A percentile compares a stretch with the other conserved stretches of the same genome.
Conservation (phyloP, 352 stramenopile genomes). For the Pythium coloratum region DNA sequence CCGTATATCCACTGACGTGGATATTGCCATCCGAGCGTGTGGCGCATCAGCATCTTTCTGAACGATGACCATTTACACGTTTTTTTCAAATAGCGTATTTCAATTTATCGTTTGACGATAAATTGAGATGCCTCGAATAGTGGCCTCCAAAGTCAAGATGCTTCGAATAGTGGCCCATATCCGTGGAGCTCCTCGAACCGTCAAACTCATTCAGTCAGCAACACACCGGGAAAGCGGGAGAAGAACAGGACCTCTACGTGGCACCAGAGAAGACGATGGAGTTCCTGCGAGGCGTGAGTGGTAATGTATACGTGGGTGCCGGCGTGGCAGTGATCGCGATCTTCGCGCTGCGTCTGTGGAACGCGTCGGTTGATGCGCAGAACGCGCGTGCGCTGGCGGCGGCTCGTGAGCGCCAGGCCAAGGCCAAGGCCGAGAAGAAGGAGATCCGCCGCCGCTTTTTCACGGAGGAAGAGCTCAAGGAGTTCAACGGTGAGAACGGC, state of each 20-base stretch:
- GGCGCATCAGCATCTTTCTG: no score
- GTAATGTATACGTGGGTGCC: constrained; percentile 56
- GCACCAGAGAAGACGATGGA: constrained; percentile 28
- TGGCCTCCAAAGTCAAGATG: background rate
- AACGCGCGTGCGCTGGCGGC: constrained; percentile 64
- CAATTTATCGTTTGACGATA: background rate
- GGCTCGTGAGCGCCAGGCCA: constrained; percentile 62
- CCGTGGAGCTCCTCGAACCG: background rate
- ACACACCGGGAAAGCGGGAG: background rate
- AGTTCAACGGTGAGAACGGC: constrained; percentile 91
- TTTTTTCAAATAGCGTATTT: no score
- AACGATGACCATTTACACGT: no score
- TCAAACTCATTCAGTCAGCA: background rate
- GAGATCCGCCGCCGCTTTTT: constrained; percentile 89
- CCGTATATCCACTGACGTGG: no score
- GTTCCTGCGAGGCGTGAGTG: constrained; percentile 43
- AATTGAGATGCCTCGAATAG: background rate
- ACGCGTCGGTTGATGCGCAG: constrained; percentile 57
- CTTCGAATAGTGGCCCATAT: background rate
- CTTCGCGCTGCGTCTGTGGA: constrained; percentile 59
- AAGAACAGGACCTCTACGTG: background rate
- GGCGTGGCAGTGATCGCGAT: constrained; percentile 55
- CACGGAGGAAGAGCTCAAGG: constrained; percentile 87
- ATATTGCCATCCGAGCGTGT: no score
- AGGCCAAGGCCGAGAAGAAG: constrained; percentile 62